Percentiles rank a stretch among this genome's conserved stretches.
phyloP scores from a whole-genome alignment of 2,329 filamentous ascomycete genomes.

The Metarhizium rileyi region DNA sequence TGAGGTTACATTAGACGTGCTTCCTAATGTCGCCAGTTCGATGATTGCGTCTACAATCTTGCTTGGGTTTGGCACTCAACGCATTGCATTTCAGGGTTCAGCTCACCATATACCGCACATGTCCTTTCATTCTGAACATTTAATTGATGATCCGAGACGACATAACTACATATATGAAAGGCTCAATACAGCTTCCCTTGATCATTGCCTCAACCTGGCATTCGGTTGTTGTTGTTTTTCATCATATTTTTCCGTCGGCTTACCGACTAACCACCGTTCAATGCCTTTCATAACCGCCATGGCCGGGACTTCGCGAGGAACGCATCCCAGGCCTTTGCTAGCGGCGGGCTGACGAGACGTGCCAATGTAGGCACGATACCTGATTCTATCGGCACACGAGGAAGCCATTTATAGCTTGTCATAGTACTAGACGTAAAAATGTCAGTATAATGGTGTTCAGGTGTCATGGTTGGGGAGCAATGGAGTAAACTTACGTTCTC shows the following conservation, averaged over 20 bases:
- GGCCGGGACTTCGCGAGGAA: slow-evolving; percentile 16
- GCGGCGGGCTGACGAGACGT: slow-evolving; percentile 30
- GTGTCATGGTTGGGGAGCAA: background rate
- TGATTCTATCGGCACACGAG: slow-evolving; percentile 35
- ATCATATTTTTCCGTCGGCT: slow-evolving; percentile 5
- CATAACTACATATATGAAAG: slow-evolving; percentile 34
- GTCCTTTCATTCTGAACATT: slow-evolving; percentile 23
- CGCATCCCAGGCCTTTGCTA: slow-evolving; percentile 21
- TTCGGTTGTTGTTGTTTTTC: slow-evolving; percentile 15
- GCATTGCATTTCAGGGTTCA: background rate
- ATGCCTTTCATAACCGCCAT: slow-evolving; percentile 8
- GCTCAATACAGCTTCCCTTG: slow-evolving; percentile 26
- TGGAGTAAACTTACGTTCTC: slow-evolving; percentile 69
- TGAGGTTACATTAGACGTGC: too few species aligned
- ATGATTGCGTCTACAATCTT: background rate
- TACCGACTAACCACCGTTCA: slow-evolving; percentile 15
- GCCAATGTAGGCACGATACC: slow-evolving; percentile 33
- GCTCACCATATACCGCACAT: background rate
- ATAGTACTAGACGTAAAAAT: slow-evolving; percentile 60
- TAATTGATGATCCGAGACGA: slow-evolving; percentile 32
- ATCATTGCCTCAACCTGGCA: slow-evolving; percentile 28
- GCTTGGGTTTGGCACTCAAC: background rate
- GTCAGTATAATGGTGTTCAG: slow-evolving; percentile 13
- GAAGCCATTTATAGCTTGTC: slow-evolving; percentile 81
- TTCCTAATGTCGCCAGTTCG: too few species aligned